Conservation (phyloP, 2,329 filamentous ascomycete species). For the Venturiaceae sp. region DNA sequence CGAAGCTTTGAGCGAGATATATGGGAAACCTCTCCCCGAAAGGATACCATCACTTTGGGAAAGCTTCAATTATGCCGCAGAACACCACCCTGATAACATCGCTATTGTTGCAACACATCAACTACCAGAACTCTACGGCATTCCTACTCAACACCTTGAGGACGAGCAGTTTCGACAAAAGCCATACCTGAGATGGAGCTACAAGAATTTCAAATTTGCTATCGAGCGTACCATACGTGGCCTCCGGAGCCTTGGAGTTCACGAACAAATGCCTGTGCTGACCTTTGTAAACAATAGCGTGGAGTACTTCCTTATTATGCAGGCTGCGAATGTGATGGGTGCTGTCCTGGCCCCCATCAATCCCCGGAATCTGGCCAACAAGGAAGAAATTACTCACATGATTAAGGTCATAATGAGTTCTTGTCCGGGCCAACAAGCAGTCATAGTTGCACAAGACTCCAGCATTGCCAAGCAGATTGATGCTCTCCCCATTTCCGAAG, state of each 20-base stretch:
- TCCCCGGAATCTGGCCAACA: conserved; percentile 4
- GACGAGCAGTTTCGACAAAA: neutral
- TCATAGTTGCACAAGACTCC: neutral
- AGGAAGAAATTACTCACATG: conserved; percentile 8
- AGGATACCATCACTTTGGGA: neutral
- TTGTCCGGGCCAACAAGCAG: neutral
- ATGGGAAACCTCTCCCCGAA: neutral
- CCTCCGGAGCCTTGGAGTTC: neutral
- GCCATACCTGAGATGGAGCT: conserved; percentile 4
- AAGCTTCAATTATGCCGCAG: neutral
- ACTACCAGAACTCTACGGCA: neutral
- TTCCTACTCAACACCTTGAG: neutral
- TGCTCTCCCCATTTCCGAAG: neutral
- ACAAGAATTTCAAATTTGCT: neutral
- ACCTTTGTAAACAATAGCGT: conserved; percentile 4
- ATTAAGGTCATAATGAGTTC: neutral
- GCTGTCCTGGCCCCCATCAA: conserved; percentile 4
- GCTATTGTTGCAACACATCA: neutral
- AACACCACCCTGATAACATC: neutral
- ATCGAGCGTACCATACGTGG: neutral
- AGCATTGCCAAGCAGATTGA: neutral
- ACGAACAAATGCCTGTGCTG: neutral
- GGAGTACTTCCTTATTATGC: conserved; percentile 1
- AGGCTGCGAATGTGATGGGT: neutral
- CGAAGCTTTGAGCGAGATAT: neutral